Evolutionary conservation across 2,329 filamentous ascomycete genomes (phyloP).

Genomic region (Fusarium armeniacum): DNA sequence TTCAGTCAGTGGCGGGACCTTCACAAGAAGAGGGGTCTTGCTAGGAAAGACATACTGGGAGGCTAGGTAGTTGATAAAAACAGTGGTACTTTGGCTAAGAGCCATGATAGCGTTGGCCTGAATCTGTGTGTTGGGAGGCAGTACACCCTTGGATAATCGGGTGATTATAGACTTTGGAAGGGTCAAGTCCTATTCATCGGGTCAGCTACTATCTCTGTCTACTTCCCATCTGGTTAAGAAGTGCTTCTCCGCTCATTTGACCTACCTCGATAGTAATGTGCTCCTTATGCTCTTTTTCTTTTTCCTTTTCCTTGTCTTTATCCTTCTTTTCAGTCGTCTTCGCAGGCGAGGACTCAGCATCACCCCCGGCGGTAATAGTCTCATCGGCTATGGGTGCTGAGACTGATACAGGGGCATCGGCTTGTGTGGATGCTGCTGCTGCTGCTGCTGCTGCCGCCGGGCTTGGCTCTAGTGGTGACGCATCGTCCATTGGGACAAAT

Average conservation of each 20-base stretch:
- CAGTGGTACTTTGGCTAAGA: constrained; percentile 83
- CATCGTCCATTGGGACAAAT: constrained; percentile 61
- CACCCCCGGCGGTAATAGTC: constrained; percentile 5
- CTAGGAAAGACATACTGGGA: constrained; percentile 71
- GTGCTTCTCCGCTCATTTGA: background rate
- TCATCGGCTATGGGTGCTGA: constrained; percentile 32
- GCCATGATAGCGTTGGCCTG: constrained; percentile 85
- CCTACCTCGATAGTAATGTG: constrained; percentile 67
- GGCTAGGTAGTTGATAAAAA: constrained; percentile 86
- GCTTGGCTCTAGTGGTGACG: constrained; percentile 43
- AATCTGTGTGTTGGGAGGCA: constrained; percentile 85
- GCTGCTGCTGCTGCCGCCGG: constrained; percentile 26
- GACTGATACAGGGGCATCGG: constrained; percentile 41
- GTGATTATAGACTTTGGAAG: constrained; percentile 87
- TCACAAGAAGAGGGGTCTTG: background rate
- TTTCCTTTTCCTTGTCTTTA: constrained; percentile 47
- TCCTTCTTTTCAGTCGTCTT: constrained; percentile 53
- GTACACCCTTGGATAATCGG: constrained; percentile 81
- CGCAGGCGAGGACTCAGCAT: constrained; percentile 42
- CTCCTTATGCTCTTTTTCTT: constrained; percentile 49
- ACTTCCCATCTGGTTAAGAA: background rate
- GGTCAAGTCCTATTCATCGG: constrained; percentile 72
- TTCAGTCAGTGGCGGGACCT: constrained; percentile 13
- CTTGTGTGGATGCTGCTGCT: constrained; percentile 4
- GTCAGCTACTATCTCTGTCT: background rate